Base-by-base conservation (phyloP, 768 basidiomycete genomes). In the Erythrobasidium yunnanense region DNA sequence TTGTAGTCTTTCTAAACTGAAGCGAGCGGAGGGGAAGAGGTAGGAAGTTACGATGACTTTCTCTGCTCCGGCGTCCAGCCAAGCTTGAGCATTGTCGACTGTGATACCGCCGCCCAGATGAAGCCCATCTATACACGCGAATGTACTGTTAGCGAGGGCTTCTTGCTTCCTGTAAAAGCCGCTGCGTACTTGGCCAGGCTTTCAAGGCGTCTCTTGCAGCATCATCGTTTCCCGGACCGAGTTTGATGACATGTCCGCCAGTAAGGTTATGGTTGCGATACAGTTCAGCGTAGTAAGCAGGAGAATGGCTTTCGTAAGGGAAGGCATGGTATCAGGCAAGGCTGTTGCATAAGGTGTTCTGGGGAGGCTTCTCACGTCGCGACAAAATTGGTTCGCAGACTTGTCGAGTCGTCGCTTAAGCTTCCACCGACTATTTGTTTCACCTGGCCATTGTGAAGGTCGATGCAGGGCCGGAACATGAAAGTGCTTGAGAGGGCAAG, bases 361-460 rank as follows among this genome's bases (percentile, higher is more conserved):
- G 38, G 11, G 38, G 38, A 11, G 11, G 1, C 11, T n/a, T 79
- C 83, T 71, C 71, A 86, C 92, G 83, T 87, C 68, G 92, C 84
- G 46, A 95, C 84, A 73, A 92, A 97, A 76, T 99, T 97, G 22
- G 89, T 92, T 75, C 82, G 83, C 70, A 95, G 80, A 23, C 80
- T 77, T 5, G 86, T 82, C 33, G 81, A 74, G 23, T 76, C 71
- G 55, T 89, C 86, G 20, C 87, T 87, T 30, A 99, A 81, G 2
- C 90, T 92, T 2, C 92, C 90, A 46, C 95, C 95, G 15, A 99
- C 88, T 60, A 99, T 96, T 77, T 99, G 95, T 78, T 97, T 97
- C 66, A 99, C 95, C 72, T 90, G 81, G 4, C 95, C 95, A 66
- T 85, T 82, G 77, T 99, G 95, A 17, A 99, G 82, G 77, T 99